These are phyloP conservation scores for Candida saitoana DNA, from an alignment of 805 yeast genomes.

Conservation along the genomic window DNA sequence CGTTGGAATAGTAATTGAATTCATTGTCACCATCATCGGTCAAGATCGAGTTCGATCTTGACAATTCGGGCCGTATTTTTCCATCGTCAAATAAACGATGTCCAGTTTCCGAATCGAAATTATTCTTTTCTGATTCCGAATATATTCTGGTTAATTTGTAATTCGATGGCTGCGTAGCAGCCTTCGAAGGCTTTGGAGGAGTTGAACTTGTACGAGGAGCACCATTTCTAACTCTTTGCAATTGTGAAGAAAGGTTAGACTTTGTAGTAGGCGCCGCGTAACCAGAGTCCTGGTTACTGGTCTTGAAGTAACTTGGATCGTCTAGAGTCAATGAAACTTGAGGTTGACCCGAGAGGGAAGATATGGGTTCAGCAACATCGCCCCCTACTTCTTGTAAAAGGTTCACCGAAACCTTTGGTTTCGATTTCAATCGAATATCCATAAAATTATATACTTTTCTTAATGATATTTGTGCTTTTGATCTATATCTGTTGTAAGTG, in stretches of 20 bases:
- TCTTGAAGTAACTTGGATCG: background rate
- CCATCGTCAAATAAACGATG: slow-evolving; percentile 52
- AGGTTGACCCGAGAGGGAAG: background rate
- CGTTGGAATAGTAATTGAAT: background rate
- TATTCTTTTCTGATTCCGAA: slow-evolving; percentile 62
- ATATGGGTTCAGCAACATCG: slow-evolving; percentile 3
- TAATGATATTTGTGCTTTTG: too few species aligned
- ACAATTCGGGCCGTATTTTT: slow-evolving; percentile 40
- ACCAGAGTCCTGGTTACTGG: background rate
- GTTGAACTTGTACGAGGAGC: background rate
- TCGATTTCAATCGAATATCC: slow-evolving; percentile 40
- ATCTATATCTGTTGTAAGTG: too few species aligned
- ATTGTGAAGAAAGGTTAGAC: slow-evolving; percentile 3
- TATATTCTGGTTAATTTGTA: slow-evolving; percentile 48
- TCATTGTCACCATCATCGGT: slow-evolving; percentile 1
- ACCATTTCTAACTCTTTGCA: slow-evolving; percentile 1
- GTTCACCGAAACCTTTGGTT: slow-evolving; percentile 36
- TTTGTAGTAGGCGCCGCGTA: slow-evolving; percentile 2
- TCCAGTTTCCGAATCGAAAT: slow-evolving; percentile 54
- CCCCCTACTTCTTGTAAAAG: slow-evolving; percentile 18
- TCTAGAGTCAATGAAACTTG: background rate
- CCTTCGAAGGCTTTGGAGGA: background rate
- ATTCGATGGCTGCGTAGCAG: slow-evolving; percentile 4
- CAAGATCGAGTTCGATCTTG: slow-evolving; percentile 10
- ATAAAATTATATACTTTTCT: slow-evolving; percentile 14